Conservation (phyloP, 1,139 yeast genomes). For the Nakaseomyces delphensis region DNA sequence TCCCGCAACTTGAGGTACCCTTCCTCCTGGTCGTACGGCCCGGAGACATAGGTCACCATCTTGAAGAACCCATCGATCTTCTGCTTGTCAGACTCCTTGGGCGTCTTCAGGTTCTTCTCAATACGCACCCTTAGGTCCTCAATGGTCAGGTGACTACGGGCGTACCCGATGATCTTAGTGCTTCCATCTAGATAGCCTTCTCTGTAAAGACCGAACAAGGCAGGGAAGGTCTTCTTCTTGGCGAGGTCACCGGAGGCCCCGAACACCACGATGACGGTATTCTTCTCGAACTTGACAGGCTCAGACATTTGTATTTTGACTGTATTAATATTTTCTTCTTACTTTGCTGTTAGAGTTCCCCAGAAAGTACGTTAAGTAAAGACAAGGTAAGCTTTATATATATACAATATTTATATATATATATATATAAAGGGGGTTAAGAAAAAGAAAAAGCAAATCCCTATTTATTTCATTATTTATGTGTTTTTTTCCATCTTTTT, state of each 20-base stretch:
- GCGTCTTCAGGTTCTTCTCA: conserved; percentile 54
- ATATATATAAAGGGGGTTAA: too few species aligned
- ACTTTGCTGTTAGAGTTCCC: too few species aligned
- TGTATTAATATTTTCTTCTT: neutral
- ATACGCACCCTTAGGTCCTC: conserved; percentile 64
- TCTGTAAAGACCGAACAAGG: conserved; percentile 61
- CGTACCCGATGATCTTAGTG: conserved; percentile 80
- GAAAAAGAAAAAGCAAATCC: too few species aligned
- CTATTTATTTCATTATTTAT: too few species aligned
- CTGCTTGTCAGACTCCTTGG: conserved; percentile 36
- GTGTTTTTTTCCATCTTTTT: too few species aligned
- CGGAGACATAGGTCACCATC: conserved; percentile 59
- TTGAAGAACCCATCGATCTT: conserved; percentile 57
- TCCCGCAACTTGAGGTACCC: conserved; percentile 55
- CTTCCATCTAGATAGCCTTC: conserved; percentile 70
- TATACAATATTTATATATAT: too few species aligned
- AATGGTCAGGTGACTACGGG: conserved; percentile 64
- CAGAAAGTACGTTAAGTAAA: neutral
- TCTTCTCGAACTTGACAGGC: conserved; percentile 40
- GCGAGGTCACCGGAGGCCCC: conserved; percentile 98
- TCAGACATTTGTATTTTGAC: neutral
- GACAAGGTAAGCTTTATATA: neutral
- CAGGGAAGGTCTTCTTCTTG: conserved; percentile 88
- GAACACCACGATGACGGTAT: conserved; percentile 72
- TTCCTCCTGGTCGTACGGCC: conserved; percentile 70